A percentile compares a stretch with the other conserved stretches of the same genome.
These are phyloP conservation scores for Limonium bicolor DNA, from an alignment of 148 eudicot genomes.

Conservation along the genomic window DNA sequence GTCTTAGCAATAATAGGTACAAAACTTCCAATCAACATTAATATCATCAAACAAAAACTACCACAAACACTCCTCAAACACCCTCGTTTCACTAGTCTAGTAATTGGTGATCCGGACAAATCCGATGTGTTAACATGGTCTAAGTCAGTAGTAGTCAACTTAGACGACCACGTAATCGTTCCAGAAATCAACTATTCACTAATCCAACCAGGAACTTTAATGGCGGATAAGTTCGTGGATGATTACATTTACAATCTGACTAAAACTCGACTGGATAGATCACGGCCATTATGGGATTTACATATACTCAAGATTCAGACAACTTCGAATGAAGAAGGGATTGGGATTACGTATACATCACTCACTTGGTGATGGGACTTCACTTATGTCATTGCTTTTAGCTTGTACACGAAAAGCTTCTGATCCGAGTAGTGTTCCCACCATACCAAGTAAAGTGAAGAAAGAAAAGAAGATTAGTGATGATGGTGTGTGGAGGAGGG, in stretches of 20 bases:
- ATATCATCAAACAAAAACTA: constrained; percentile 13
- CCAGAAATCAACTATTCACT: constrained; percentile 10
- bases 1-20: constrained; percentile 21
- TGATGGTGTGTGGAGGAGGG: not conserved
- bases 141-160: constrained; percentile 6
- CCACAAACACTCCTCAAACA: constrained; percentile 24
- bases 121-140: constrained; percentile 19
- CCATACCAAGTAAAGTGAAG: constrained; percentile 8
- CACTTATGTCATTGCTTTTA: constrained; percentile 16
- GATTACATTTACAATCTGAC: constrained; percentile 18
- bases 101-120: constrained; percentile 25
- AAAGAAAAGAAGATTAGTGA: not conserved
- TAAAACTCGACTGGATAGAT: constrained; percentile 9
- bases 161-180: constrained; percentile 9
- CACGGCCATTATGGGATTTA: constrained; percentile 22
- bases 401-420: constrained; percentile 16
- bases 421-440: constrained; percentile 8
- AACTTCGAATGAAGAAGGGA: constrained; percentile 7
- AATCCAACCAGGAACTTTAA: not conserved
- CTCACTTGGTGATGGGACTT: constrained; percentile 19
- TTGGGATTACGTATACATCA: constrained; percentile 15
- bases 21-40: constrained; percentile 10
- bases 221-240: constrained; percentile 16
- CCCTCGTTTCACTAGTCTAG: constrained; percentile 34
- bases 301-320: constrained; percentile 16